Conservation (phyloP, 169 alveolate genomes). For the Plasmodium berghei region DNA sequence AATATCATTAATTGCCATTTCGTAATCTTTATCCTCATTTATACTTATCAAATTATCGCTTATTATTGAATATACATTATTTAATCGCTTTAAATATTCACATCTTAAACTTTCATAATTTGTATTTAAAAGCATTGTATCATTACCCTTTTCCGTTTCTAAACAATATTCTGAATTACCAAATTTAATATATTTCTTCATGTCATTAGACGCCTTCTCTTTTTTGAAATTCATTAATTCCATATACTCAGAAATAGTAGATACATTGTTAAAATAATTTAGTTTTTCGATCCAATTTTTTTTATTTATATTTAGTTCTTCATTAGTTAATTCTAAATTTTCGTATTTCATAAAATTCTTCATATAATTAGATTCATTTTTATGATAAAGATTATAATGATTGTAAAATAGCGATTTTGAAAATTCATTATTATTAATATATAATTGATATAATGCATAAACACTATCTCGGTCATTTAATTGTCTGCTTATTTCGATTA, state of each 20-base stretch:
- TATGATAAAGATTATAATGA: conserved; percentile 34
- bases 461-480: conserved; percentile 56
- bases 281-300: conserved; percentile 36
- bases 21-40: conserved; percentile 1
- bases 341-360: conserved; percentile 31
- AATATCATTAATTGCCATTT: not conserved
- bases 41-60: conserved; percentile 39
- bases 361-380: conserved; percentile 35
- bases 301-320: conserved; percentile 50
- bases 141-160: conserved; percentile 8
- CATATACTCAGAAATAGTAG: conserved; percentile 33
- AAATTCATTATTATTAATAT: conserved; percentile 21
- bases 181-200: not conserved
- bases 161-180: not conserved
- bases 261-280: conserved; percentile 49
- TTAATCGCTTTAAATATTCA: conserved; percentile 24
- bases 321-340: conserved; percentile 38
- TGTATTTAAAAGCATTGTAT: conserved; percentile 20
- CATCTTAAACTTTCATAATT: conserved; percentile 28
- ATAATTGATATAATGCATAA: conserved; percentile 33
- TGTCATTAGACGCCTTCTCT: not conserved
- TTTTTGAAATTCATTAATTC: conserved; percentile 11
- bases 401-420: conserved; percentile 32
- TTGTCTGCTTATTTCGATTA: conserved; percentile 35
- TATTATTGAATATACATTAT: conserved; percentile 43